Evolutionary conservation across 2,329 filamentous ascomycete species (phyloP).

Genomic region (Pseudocercospora cruenta): DNA sequence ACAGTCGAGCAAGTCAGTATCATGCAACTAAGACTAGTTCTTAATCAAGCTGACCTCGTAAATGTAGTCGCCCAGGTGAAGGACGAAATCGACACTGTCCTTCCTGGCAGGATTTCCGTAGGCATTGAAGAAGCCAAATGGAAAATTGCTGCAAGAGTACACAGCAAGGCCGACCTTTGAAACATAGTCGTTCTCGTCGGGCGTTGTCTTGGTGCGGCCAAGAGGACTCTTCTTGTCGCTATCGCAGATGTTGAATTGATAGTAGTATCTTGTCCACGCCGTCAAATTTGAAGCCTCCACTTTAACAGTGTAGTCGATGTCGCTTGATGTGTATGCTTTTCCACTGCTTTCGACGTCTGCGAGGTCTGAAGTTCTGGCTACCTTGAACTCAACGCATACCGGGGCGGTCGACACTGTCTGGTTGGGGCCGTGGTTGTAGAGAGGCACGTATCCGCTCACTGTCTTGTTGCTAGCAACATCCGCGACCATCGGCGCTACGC

Average conservation of each 20-base stretch:
- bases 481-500: slow-evolving; percentile 44
- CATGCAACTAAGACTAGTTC: background rate
- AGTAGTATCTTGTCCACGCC: slow-evolving; percentile 69
- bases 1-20: slow-evolving; percentile 42
- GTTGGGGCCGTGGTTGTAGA: slow-evolving; percentile 60
- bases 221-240: slow-evolving; percentile 64
- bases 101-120: slow-evolving; percentile 46
- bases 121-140: slow-evolving; percentile 43
- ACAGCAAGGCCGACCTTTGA: slow-evolving; percentile 65
- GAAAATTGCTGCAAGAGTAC: slow-evolving; percentile 72
- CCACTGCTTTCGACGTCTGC: slow-evolving; percentile 58
- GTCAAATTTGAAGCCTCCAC: slow-evolving; percentile 67
- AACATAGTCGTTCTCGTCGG: slow-evolving; percentile 59
- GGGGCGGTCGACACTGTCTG: slow-evolving; percentile 60
- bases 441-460: slow-evolving; percentile 59
- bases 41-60: slow-evolving; percentile 53
- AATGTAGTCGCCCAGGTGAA: slow-evolving; percentile 60
- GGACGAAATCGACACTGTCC: slow-evolving; percentile 52
- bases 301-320: slow-evolving; percentile 77
- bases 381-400: slow-evolving; percentile 69
- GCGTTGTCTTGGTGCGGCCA: slow-evolving; percentile 72
- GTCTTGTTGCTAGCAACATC: slow-evolving; percentile 51
- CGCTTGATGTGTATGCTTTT: slow-evolving; percentile 68
- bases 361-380: slow-evolving; percentile 56
- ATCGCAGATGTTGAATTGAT: slow-evolving; percentile 70